Evolutionary conservation across 495 filamentous ascomycete genomes (phyloP), one percentile per base, ranked within the genome.

Genomic region (Aspergillus kassunensis): DNA sequence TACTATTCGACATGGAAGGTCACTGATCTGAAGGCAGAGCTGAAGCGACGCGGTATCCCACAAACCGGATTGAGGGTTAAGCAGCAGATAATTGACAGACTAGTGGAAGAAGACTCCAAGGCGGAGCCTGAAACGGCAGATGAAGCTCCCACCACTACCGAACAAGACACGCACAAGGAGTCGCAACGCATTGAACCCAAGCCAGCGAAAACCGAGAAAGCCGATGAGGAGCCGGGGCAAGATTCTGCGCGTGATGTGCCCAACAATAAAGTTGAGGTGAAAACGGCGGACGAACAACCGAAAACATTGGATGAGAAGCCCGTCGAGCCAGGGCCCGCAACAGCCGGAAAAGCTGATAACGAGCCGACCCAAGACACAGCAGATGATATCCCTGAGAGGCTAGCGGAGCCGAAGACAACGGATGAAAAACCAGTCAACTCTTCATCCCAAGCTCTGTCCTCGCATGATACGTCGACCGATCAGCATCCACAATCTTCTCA

Each of bases 1-100:
- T 76, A 80, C 49, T 80, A 77, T 53, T 71, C 69, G 24, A 76
- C 75, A 53, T 71, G 67, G 67, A 80, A 79, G 55, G 77, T 80
- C 33, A 66, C 70, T n/a, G 77, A 79, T 36, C 60, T 80, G 47
- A 78, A 78, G 60, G 72, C 74, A 18, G 75, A 80, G 61, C 66
- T 79, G 51, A 76, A 76, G 53, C 73, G 61, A 44, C 77, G 75
- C 48, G 72, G 70, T 40, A 70, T 80, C 46, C 66, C 76, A 24
- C 75, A 75, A 51, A 77, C 77, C 15, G 75, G 75, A 3, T 63
- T 79, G 29, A 69, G 77, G 42, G 62, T 75, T n/a, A 77, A 77
- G 54, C 71, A 75, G 42, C 61, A 77, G 5, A 68, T 74, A 29
- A 65, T 80, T 44, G 71, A 78, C 47, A 68, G 67, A 47, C 49